Evolutionary conservation across 2,329 filamentous ascomycete genomes (phyloP).

Genomic region (Trichoderma guizhouense): DNA sequence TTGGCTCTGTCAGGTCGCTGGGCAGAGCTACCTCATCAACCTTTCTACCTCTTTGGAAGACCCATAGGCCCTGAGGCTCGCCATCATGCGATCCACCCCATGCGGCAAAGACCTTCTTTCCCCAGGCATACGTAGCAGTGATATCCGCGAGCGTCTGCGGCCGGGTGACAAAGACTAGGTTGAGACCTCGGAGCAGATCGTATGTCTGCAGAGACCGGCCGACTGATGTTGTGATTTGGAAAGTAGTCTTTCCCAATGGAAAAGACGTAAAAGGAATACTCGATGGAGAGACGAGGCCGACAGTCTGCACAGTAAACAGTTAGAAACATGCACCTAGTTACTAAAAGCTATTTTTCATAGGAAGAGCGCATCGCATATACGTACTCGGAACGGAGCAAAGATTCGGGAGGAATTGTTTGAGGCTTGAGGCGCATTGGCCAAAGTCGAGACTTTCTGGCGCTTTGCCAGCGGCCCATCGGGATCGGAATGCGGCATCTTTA

Average conservation of each 20-base stretch:
- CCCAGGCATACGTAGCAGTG: conserved; percentile 84
- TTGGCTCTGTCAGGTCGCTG: conserved; percentile 61
- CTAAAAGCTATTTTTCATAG: not conserved
- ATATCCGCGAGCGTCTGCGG: conserved; percentile 85
- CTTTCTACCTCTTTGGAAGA: conserved; percentile 88
- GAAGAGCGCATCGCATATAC: conserved; percentile 29
- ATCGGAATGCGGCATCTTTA: conserved; percentile 55
- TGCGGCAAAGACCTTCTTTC: conserved; percentile 81
- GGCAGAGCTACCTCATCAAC: conserved; percentile 71
- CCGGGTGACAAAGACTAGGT: conserved; percentile 87
- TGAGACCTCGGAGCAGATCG: conserved; percentile 83
- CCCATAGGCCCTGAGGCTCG: conserved; percentile 70
- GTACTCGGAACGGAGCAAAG: conserved; percentile 89
- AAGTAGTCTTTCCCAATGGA: conserved; percentile 87
- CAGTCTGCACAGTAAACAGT: conserved; percentile 56
- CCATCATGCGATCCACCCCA: conserved; percentile 65
- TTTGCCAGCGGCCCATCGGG: conserved; percentile 66
- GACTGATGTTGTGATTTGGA: conserved; percentile 94
- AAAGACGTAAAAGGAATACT: conserved; percentile 84
- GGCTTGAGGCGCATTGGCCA: conserved; percentile 35
- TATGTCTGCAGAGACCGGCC: conserved; percentile 92
- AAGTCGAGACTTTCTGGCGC: conserved; percentile 64
- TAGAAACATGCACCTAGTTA: not conserved
- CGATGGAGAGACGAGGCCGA: conserved; percentile 90
- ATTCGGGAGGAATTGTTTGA: conserved; percentile 65